Evolutionary conservation across 768 basidiomycete species (phyloP), one percentile per base, ranked within the genome.

Genomic region (Pleurotus cornucopiae): DNA sequence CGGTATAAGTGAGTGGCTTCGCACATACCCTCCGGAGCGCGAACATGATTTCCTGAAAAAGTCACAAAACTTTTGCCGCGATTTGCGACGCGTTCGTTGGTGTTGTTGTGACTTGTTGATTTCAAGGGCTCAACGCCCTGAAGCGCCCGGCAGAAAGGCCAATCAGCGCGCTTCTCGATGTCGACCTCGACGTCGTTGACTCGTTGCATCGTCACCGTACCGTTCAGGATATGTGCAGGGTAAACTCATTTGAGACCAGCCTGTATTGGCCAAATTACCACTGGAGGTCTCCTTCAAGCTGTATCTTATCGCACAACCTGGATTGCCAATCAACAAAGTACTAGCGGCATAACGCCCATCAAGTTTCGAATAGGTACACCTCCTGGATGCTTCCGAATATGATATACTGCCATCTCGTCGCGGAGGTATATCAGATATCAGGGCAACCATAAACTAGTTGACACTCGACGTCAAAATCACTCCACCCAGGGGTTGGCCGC

Each of bases 1-100:
- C 44, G 34, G 55, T 34, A 30, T 63, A 46, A 51, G 57, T 56
- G 41, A 61, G 57, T 38, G 62, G 57, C n/a, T 61, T 53, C 44
- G 52, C 49, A 40, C 66, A 59, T n/a, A 65, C 53, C 60, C 62
- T 64, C 61, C 69, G 64, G 9, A 68, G 60, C 55, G 62, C 61
- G 43, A 73, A 61, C 69, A 71, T 70, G 53, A 44, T 47, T 49
- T 57, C 30, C 37, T 43, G 30, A 20, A 37, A 46, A 37, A 43
- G 6, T 51, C n/a, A 47, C 52, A 46, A 34, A 45, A 40, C 38
- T 45, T 55, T 46, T 38, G 49, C 52, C 49, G 20, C 56, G 58
- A 30, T 55, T 46, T 47, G 55, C 52, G 53, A 39, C 56, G 58
- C 48, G 51, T 13, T 51, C 53, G 58, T 55, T 60, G 53, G 40